A percentile compares a stretch with the other conserved stretches of the same genome.
phyloP scores from a whole-genome alignment of 441 rosid species.

The Kokia cookei region DNA sequence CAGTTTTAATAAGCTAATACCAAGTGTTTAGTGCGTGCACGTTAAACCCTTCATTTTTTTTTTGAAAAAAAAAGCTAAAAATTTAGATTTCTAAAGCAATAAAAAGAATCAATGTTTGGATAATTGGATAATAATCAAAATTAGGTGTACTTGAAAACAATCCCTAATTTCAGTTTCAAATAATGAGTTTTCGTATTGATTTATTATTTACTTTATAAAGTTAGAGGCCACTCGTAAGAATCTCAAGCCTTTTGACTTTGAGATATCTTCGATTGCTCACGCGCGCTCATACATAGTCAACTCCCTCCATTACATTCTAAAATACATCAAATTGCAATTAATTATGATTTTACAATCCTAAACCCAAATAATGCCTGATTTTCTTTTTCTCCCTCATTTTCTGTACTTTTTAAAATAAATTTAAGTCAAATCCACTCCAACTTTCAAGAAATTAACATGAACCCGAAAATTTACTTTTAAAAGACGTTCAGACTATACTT shows the following conservation, averaged over 20 bases:
- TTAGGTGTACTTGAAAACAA: neutral
- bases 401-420: no score
- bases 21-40: neutral
- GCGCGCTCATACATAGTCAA: conserved; percentile 16
- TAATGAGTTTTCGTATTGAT: neutral
- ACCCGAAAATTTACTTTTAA: no score
- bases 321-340: neutral
- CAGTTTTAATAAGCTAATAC: neutral
- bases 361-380: no score
- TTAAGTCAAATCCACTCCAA: no score
- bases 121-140: neutral
- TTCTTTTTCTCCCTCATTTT: no score
- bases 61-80: no score
- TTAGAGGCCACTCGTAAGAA: neutral
- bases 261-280: neutral
- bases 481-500: neutral
- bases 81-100: neutral
- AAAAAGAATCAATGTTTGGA: neutral
- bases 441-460: no score
- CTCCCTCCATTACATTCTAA: conserved; percentile 19
- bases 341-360: neutral
- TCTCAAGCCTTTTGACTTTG: conserved; percentile 17
- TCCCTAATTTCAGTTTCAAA: no score
- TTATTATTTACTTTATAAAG: neutral
- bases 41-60: neutral